These are phyloP conservation scores for Chlorophyllum brunneum DNA, from an alignment of 768 basidiomycete genomes.

Conservation along the genomic window DNA sequence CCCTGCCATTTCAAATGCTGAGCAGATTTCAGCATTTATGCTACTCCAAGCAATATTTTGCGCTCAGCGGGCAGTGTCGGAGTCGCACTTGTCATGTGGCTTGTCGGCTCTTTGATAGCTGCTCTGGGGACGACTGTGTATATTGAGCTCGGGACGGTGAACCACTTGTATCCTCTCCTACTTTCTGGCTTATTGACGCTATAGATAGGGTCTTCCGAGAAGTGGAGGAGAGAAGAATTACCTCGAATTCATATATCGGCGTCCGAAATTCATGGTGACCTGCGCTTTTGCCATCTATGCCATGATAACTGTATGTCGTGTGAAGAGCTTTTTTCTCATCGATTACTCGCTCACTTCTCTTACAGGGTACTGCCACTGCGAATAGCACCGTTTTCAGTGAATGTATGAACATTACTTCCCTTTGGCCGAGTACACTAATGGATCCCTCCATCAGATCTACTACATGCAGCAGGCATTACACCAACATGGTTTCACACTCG, in stretches of 20 bases:
- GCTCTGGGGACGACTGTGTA: conserved; percentile 67
- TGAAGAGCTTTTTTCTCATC: no score
- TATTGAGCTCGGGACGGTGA: conserved; percentile 71
- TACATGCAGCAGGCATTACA: no score
- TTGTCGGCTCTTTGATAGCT: conserved; percentile 59
- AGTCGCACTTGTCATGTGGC: conserved; percentile 66
- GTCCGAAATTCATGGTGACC: no score
- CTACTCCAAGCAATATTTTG: no score
- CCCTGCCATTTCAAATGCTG: neutral
- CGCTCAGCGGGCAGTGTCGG: conserved; percentile 68
- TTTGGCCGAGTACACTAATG: no score
- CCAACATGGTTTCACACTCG: no score
- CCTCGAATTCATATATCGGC: conserved; percentile 63
- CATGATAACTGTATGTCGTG: conserved; percentile 53
- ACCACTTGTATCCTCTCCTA: conserved; percentile 10
- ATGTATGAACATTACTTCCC: conserved; percentile 55
- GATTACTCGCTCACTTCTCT: neutral
- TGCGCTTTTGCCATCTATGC: no score
- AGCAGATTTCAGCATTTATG: conserved; percentile 52
- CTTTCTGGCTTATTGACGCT: neutral
- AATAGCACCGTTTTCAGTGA: conserved; percentile 68
- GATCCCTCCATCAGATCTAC: no score
- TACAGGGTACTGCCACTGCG: conserved; percentile 54
- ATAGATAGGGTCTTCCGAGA: conserved; percentile 54
- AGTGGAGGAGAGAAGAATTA: conserved; percentile 79